Base-by-base conservation (phyloP, 495 filamentous ascomycete species). In the Aspergillus nidulans region DNA sequence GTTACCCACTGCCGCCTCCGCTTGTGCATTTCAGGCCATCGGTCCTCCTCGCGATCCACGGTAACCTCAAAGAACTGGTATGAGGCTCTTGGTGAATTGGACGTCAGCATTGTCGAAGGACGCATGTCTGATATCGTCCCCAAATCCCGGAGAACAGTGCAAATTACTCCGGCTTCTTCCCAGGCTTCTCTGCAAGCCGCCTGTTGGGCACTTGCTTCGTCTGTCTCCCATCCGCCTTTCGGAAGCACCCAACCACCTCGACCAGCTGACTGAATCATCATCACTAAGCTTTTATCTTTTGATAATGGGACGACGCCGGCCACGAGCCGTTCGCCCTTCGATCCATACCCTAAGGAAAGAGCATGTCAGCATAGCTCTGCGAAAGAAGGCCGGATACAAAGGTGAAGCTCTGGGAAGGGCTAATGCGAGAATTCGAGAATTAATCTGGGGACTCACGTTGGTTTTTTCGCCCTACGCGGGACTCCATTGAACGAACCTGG, bases 1-100 rank as follows among this genome's bases (percentile, higher is more conserved):
- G 83, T 81, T 66, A 96, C 86, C 94, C 94, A 98, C 66, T 87
- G 82, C 50, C 95, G 84, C 68, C 81, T 84, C 56, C 94, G 81
- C 76, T 96, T 96, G 70, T 95, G 81, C 82, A 82, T 89, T 77
- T 98, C 94, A 4, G 94, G 94, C 94, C 94, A 98, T 49, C 91
- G 81, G 8, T 69, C 71, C 68, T 95, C 90, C 73, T 95, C 87
- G 55, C 83, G 82, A 59, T 88, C 81, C 57, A 97, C 92, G 15
- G 77, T 83, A 58, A 84, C 91, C 68, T 97, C 89, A 68, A 89
- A 96, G 71, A 96, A 96, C 48, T 88, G 87, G 68, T 92, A 96
- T 30, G 86, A 76, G 6, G 90, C 84, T 63, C 85, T 86, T 10
- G 88, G 88, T 21, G 86, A 85, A 39, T 87, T 77, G 58, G 84